Conservation (phyloP, 139 green algal genomes). For the Tetraselmis chui region DNA sequence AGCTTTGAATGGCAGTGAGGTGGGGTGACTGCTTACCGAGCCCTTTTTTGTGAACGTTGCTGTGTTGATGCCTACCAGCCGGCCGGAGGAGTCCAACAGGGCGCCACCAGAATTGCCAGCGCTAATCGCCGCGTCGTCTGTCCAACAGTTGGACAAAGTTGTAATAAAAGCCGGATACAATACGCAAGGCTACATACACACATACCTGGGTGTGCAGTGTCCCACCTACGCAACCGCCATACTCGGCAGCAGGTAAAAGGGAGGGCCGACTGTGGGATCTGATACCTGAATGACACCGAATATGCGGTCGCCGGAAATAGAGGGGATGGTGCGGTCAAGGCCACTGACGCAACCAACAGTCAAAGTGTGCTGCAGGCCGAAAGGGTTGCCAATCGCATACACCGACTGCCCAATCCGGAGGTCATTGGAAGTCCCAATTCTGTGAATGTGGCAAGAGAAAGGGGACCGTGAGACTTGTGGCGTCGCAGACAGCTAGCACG, state of each 20-base stretch:
- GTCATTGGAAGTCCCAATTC: background rate
- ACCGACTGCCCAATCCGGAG: slow-evolving; percentile 58
- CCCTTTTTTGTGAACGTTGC: slow-evolving; percentile 52
- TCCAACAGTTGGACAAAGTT: background rate
- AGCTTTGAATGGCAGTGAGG: too few relatives aligned
- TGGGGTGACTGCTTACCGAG: too few relatives aligned
- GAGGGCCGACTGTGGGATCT: too few relatives aligned
- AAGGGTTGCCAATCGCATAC: slow-evolving; percentile 54
- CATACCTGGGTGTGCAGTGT: slow-evolving; percentile 59
- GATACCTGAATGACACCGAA: slow-evolving; percentile 67
- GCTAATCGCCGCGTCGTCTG: slow-evolving; percentile 39
- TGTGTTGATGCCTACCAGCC: slow-evolving; percentile 57
- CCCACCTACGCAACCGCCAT: slow-evolving; percentile 65
- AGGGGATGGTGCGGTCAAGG: slow-evolving; percentile 52
- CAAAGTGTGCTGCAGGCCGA: slow-evolving; percentile 36
- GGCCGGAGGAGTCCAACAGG: slow-evolving; percentile 13
- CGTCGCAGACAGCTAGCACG: background rate
- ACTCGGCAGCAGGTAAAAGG: slow-evolving; percentile 75
- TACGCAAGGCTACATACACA: background rate
- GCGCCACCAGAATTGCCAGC: slow-evolving; percentile 20
- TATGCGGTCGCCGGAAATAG: slow-evolving; percentile 54
- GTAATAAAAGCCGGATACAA: background rate
- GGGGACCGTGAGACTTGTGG: background rate
- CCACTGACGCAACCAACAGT: slow-evolving; percentile 58
- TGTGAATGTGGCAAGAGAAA: too few relatives aligned